phyloP scores from a whole-genome alignment of 2,329 filamentous ascomycete species.

The Ophiocordyceps camponoti-saundersi region DNA sequence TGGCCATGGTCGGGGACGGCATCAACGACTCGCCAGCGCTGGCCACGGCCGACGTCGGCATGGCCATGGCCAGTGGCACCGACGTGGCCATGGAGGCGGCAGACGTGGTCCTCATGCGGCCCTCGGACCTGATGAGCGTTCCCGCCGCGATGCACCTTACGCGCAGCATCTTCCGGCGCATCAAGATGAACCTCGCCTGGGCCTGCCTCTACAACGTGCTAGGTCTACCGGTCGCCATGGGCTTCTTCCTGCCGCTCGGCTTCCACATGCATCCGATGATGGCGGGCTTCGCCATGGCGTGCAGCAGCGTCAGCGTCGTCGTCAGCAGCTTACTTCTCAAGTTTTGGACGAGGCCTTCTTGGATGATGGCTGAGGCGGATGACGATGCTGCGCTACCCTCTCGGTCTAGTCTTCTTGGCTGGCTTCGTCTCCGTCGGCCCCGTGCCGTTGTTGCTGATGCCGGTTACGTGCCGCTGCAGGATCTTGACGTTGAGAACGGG shows the following conservation, averaged over 20 bases:
- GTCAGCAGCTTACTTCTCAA: constrained; percentile 68
- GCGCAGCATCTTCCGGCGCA: constrained; percentile 72
- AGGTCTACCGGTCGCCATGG: constrained; percentile 93
- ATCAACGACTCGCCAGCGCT: constrained; percentile 97
- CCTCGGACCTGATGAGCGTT: constrained; percentile 83
- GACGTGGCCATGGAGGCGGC: constrained; percentile 97
- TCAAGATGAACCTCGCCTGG: constrained; percentile 87
- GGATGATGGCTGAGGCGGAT: constrained; percentile 56
- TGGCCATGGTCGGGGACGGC: constrained; percentile 95
- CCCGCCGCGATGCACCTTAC: constrained; percentile 71
- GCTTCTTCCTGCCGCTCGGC: constrained; percentile 79
- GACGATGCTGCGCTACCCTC: constrained; percentile 34
- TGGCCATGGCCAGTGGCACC: constrained; percentile 81
- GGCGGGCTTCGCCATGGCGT: constrained; percentile 86
- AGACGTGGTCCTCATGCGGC: constrained; percentile 88
- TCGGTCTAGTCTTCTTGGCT: constrained; percentile 20
- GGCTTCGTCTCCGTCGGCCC: background rate
- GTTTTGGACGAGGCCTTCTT: constrained; percentile 67
- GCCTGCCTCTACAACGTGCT: constrained; percentile 85
- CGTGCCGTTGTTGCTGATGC: constrained; percentile 26
- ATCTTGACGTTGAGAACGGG: constrained; percentile 21
- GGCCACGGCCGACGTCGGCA: constrained; percentile 81
- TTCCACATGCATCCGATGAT: constrained; percentile 84
- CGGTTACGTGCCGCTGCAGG: constrained; percentile 42
- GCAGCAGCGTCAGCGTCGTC: constrained; percentile 79